phyloP scores from a whole-genome alignment of 306 rosid genomes.

The Acacia confusa region DNA sequence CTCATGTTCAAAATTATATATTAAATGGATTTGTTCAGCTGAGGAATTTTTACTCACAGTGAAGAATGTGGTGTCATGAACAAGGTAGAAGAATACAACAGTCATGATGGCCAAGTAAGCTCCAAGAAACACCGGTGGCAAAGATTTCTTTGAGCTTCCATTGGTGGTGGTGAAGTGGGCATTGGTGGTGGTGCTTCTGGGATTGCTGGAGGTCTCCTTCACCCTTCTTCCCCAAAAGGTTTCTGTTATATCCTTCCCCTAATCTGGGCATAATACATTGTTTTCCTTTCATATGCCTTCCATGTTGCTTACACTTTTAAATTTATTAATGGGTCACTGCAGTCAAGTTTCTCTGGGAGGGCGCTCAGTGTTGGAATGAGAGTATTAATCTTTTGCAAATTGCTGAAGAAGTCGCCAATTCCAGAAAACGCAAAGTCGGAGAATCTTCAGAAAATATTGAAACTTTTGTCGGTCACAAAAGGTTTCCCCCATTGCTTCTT shows the following conservation, averaged over 20 bases:
- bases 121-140: slow-evolving; percentile 79
- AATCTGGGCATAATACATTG: background rate
- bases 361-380: slow-evolving; percentile 88
- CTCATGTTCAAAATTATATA: background rate
- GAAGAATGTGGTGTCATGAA: slow-evolving; percentile 56
- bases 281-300: background rate
- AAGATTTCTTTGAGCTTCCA: slow-evolving; percentile 94
- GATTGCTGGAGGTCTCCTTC: slow-evolving; percentile 87
- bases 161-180: slow-evolving; percentile 83
- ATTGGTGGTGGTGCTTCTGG: slow-evolving; percentile 96
- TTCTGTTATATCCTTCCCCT: slow-evolving; percentile 13
- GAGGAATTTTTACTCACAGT: slow-evolving; percentile 44
- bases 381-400: slow-evolving; percentile 64
- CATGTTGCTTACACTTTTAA: background rate
- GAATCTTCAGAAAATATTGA: slow-evolving; percentile 34
- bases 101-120: slow-evolving; percentile 88
- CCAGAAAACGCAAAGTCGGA: slow-evolving; percentile 32
- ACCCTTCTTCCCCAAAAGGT: slow-evolving; percentile 97
- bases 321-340: slow-evolving; percentile 25
- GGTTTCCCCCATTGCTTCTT: slow-evolving; percentile 49
- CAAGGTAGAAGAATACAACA: slow-evolving; percentile 72
- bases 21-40: background rate
- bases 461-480: slow-evolving; percentile 46
- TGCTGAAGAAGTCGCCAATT: slow-evolving; percentile 63
- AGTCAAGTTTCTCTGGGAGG: slow-evolving; percentile 81